phyloP scores from a whole-genome alignment of 1,139 yeast genomes.

The Protomyces arabidopsidicola region DNA sequence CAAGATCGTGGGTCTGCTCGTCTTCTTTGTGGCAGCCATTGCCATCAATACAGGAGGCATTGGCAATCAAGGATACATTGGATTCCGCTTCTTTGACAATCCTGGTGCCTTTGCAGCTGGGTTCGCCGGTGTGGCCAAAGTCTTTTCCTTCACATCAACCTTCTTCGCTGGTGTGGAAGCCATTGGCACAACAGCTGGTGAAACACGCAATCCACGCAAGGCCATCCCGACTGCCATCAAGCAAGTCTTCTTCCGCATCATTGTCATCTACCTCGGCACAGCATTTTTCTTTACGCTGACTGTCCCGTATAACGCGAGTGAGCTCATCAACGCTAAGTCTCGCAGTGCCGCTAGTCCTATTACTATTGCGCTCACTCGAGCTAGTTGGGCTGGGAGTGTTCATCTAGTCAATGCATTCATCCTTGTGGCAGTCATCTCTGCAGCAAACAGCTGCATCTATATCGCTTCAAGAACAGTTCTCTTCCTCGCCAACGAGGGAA shows the following conservation, averaged over 20 bases:
- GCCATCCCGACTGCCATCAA: constrained; percentile 73
- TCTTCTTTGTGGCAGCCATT: constrained; percentile 35
- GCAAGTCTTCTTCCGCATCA: constrained; percentile 70
- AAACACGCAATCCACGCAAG: constrained; percentile 68
- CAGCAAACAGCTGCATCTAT: constrained; percentile 77
- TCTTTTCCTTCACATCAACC: constrained; percentile 57
- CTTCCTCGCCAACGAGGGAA: constrained; percentile 57
- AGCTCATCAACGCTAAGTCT: constrained; percentile 54
- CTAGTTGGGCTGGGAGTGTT: constrained; percentile 46
- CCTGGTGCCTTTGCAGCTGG: constrained; percentile 45
- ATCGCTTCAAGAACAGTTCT: constrained; percentile 69
- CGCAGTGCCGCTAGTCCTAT: constrained; percentile 65
- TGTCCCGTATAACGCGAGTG: constrained; percentile 64
- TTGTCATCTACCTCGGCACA: constrained; percentile 62
- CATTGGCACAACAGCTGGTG: constrained; percentile 70
- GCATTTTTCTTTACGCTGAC: constrained; percentile 68
- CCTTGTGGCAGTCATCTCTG: constrained; percentile 62
- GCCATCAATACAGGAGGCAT: constrained; percentile 47
- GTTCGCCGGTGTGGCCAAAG: constrained; percentile 48
- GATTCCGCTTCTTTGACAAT: constrained; percentile 53
- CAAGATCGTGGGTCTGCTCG: constrained; percentile 54
- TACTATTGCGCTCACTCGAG: constrained; percentile 57
- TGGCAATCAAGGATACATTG: constrained; percentile 54
- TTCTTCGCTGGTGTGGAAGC: constrained; percentile 48
- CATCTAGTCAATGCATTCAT: constrained; percentile 60